phyloP scores from a whole-genome alignment of 345 rosid genomes.

The Pugionium dolabratum region DNA sequence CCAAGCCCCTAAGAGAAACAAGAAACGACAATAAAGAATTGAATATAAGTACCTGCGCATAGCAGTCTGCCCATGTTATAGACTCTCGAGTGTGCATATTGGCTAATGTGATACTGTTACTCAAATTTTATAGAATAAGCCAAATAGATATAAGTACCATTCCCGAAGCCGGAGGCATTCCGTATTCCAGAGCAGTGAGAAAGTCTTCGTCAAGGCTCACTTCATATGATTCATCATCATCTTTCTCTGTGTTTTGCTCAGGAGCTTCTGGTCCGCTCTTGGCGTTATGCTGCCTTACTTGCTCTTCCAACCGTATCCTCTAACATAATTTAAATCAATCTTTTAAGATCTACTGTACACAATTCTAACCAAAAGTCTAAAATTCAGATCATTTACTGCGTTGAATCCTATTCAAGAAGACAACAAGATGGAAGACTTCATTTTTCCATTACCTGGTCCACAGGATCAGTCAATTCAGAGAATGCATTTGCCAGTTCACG shows the following conservation, averaged over 20 bases:
- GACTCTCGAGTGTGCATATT: background rate
- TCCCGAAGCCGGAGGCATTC: constrained; percentile 99
- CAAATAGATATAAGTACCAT: constrained; percentile 55
- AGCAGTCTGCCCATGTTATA: too few relatives aligned
- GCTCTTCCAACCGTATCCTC: constrained; percentile 93
- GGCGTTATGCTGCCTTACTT: constrained; percentile 84
- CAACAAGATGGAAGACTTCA: constrained; percentile 11
- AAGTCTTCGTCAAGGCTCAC: constrained; percentile 97
- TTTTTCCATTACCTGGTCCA: constrained; percentile 68
- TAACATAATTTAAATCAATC: constrained; percentile 35
- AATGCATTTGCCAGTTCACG: constrained; percentile 98
- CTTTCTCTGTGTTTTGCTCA: constrained; percentile 43
- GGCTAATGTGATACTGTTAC: background rate
- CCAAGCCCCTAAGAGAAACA: constrained; percentile 72
- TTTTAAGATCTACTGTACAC: constrained; percentile 16
- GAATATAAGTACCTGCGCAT: background rate
- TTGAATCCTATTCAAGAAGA: background rate
- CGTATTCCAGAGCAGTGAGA: constrained; percentile 87
- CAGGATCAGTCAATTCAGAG: constrained; percentile 92
- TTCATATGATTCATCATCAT: constrained; percentile 69
- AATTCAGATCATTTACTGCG: background rate
- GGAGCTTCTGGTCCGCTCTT: constrained; percentile 50
- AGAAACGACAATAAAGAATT: background rate
- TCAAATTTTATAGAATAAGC: too few relatives aligned
- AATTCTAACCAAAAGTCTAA: background rate